Base-by-base conservation (phyloP, 2,329 filamentous ascomycete genomes). In the Chaetomium globosum region DNA sequence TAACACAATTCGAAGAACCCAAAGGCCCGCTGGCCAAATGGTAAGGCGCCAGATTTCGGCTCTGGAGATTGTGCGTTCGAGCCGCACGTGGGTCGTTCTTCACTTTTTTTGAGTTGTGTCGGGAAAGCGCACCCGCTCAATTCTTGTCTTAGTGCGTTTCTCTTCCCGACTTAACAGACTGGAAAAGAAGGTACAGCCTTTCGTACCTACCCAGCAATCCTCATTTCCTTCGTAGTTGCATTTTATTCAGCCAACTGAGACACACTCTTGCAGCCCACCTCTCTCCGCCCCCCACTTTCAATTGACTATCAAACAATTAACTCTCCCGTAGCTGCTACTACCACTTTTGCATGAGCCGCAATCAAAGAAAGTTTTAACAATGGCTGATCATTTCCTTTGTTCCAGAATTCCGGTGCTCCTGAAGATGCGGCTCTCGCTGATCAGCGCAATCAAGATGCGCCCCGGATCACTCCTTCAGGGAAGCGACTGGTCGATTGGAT, bases 11-110 rank as follows among this genome's bases (percentile, higher is more conserved):
- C 26, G 26, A 26, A 4, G 2, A 26, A 26, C 31, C 13, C 36
- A 36, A 23, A 59, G 70, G 69, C 70, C 70, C 67, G 67, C 66
- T 72, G 70, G 70, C 69, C 70, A 69, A 71, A 72, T 72, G 70
- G 70, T 71, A 72, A 72, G 70, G 70, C 70, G 70, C 66, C 68
- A 71, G 68, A 70, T 71, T 71, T 71, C 69, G 71, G 71, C 70
- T 70, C 68, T 69, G 67, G 65, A 72, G 70, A 72, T 72, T 72
- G 70, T 67, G 70, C 70, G 70, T 72, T 72, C 70, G 70, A 72
- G 68, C 67, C 70, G 70, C 70, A 67, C 67, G 66, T 69, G 67
- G 70, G 70, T 72, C 70, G 69, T 16, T 19, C 26, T 61, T 69
- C 12, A 28, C 49, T 66, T 67, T 66, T 69, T 36, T 36, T 9